Evolutionary conservation across 2,329 filamentous ascomycete genomes (phyloP).

Genomic region (Ceratocystis variospora): DNA sequence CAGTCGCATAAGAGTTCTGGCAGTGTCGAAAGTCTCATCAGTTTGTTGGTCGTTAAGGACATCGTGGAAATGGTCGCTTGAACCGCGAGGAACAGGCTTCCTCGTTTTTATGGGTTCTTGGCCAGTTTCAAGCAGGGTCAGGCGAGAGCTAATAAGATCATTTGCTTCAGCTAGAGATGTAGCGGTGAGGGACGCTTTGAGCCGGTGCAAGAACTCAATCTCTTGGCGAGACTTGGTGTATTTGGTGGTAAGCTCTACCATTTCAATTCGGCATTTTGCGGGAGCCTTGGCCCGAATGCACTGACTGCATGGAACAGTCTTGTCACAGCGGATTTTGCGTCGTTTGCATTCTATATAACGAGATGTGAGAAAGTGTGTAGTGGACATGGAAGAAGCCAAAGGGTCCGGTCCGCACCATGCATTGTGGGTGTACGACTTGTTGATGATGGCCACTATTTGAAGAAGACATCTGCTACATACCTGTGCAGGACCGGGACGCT

Average conservation of each 20-base stretch:
- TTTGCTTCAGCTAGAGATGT: constrained; percentile 12
- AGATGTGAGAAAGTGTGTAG: neutral
- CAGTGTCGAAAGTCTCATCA: constrained; percentile 13
- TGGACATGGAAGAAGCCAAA: too few relatives aligned
- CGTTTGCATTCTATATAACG: constrained; percentile 16
- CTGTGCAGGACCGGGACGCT: constrained; percentile 17
- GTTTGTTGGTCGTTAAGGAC: constrained; percentile 11
- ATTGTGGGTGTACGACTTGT: neutral
- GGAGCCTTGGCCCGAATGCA: constrained; percentile 17
- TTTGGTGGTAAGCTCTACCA: constrained; percentile 18
- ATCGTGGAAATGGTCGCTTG: constrained; percentile 13
- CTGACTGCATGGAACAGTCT: constrained; percentile 17
- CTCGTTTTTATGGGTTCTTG: constrained; percentile 10
- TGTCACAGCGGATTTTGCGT: constrained; percentile 18
- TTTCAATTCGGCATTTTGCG: constrained; percentile 15
- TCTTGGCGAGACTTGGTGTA: constrained; percentile 19
- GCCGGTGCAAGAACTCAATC: constrained; percentile 16
- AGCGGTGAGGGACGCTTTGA: constrained; percentile 10
- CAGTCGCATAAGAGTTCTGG: constrained; percentile 13
- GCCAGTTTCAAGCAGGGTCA: constrained; percentile 16
- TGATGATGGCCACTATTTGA: neutral
- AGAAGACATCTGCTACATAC: neutral
- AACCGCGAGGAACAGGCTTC: neutral
- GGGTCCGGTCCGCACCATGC: too few relatives aligned
- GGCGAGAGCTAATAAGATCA: constrained; percentile 9